Evolutionary conservation across 805 yeast species (phyloP).

Genomic region (Jamesozyma jinghongensis): DNA sequence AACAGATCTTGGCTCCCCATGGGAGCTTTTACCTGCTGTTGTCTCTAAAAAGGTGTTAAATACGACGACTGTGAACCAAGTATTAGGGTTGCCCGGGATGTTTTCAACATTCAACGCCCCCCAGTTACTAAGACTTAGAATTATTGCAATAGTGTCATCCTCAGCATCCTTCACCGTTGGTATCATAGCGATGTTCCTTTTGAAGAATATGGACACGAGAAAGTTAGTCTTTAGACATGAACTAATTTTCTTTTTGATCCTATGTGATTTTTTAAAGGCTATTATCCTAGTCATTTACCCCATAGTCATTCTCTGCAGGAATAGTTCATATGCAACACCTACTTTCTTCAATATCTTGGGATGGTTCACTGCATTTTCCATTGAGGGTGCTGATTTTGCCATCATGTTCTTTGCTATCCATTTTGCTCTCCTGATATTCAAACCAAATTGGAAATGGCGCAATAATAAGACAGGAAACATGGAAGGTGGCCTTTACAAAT

Average conservation of each 20-base stretch:
- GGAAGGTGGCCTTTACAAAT: slow-evolving; percentile 68
- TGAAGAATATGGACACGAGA: slow-evolving; percentile 55
- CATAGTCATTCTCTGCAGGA: slow-evolving; percentile 39
- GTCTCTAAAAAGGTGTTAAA: slow-evolving; percentile 6
- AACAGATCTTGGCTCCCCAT: no score
- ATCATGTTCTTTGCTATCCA: slow-evolving; percentile 77
- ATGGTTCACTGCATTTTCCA: slow-evolving; percentile 69
- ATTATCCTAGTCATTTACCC: slow-evolving; percentile 62
- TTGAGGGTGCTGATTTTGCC: slow-evolving; percentile 82
- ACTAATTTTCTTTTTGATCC: slow-evolving; percentile 55
- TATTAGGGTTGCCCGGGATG: slow-evolving; percentile 29
- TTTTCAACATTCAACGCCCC: slow-evolving; percentile 19
- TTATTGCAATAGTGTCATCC: slow-evolving; percentile 42
- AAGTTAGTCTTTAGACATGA: slow-evolving; percentile 59
- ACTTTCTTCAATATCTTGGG: slow-evolving; percentile 60
- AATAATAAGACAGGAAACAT: slow-evolving; percentile 32
- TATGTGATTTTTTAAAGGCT: slow-evolving; percentile 70
- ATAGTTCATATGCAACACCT: slow-evolving; percentile 38
- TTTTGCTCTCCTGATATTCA: slow-evolving; percentile 63
- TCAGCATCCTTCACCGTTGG: slow-evolving; percentile 44
- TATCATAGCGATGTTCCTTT: slow-evolving; percentile 49
- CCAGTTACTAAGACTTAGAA: slow-evolving; percentile 24
- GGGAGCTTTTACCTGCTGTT: neutral
- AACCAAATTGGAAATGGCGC: slow-evolving; percentile 43
- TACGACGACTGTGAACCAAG: slow-evolving; percentile 27